phyloP scores from a whole-genome alignment of 2,329 filamentous ascomycete species.

The Chaetoscypha palmicola region DNA sequence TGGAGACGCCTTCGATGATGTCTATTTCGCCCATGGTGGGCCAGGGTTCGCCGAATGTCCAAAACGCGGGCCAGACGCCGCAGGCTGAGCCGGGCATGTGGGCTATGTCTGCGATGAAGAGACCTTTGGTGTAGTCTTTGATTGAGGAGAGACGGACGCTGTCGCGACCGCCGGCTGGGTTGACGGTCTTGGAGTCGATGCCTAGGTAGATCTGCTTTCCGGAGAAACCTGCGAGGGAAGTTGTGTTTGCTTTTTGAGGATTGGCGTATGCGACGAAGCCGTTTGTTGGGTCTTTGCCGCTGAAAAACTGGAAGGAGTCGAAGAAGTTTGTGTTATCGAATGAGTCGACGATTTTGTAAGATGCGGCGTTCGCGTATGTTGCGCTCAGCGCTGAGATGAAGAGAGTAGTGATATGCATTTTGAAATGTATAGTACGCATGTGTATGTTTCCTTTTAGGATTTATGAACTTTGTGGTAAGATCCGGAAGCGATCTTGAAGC shows the following conservation, averaged over 20 bases:
- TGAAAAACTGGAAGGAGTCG: conserved; percentile 48
- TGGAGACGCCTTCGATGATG: conserved; percentile 72
- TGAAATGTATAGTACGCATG: conserved; percentile 8
- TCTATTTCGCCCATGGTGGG: conserved; percentile 68
- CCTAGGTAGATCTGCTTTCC: conserved; percentile 58
- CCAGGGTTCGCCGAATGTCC: conserved; percentile 56
- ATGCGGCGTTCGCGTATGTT: conserved; percentile 23
- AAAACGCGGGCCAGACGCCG: conserved; percentile 54
- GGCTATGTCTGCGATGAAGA: conserved; percentile 50
- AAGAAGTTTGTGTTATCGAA: conserved; percentile 40
- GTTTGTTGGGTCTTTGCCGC: conserved; percentile 58
- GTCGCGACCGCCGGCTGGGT: conserved; percentile 52
- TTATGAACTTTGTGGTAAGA: background rate
- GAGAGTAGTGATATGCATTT: conserved; percentile 20
- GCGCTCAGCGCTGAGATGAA: conserved; percentile 26
- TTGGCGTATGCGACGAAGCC: conserved; percentile 68
- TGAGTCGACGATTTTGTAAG: conserved; percentile 38
- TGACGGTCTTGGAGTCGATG: conserved; percentile 54
- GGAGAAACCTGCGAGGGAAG: conserved; percentile 38
- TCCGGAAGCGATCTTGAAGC: too few relatives aligned
- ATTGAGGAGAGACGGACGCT: conserved; percentile 61
- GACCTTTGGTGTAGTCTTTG: conserved; percentile 45
- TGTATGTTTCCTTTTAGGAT: background rate
- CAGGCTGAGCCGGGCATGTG: conserved; percentile 54
- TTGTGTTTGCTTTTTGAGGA: conserved; percentile 47